Base-by-base conservation (phyloP, 169 alveolate species). In the Plasmodium falciparum region DNA sequence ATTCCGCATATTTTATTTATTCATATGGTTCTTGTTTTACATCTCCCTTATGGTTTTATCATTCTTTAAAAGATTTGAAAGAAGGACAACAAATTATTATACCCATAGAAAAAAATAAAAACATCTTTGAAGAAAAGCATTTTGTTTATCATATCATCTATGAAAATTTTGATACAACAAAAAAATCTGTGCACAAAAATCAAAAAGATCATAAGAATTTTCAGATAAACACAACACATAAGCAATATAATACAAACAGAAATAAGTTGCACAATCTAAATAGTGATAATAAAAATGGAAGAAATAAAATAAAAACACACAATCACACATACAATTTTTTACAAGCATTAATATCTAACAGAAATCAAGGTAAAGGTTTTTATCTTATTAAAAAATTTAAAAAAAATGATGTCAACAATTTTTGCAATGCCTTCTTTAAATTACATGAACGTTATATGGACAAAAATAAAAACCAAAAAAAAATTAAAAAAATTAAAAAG, bases 281-380 rank as follows among this genome's bases (percentile, higher is more conserved):
- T 22, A 49, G 22, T 22, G 43, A 1, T 3, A 17, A 9, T n/a
- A 13, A 74, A 13, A 17, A 17, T n/a, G n/a, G 45, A 58, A 6
- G 5, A 17, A 61, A 22, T 20, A 59, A 52, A 3, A n/a, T 61
- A 69, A 20, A 69, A 54, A 7, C 15, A 15, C 45, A 52, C 33
- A 54, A 83, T 9, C 58, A 12, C 39, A 39, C 20, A 45, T 6
- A 39, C 17, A 50, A 70, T 15, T 72, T 71, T 73, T 12, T 86
- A 11, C 59, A 86, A 66, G 17, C 15, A 26, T 39, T 86, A 9
- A 86, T 73, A 61, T 72, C 67, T 50, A 50, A 61, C 12, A 61
- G 92, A 61, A 86, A 86, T 39, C 29, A 11, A 52, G 92, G 92
- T n/a, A 86, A 86, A 71, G 92, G 92, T 2, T 86, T 71, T 74